These are phyloP conservation scores for Sordariomycetes sp. DNA, from an alignment of 2,329 filamentous ascomycete species.

Conservation along the genomic window DNA sequence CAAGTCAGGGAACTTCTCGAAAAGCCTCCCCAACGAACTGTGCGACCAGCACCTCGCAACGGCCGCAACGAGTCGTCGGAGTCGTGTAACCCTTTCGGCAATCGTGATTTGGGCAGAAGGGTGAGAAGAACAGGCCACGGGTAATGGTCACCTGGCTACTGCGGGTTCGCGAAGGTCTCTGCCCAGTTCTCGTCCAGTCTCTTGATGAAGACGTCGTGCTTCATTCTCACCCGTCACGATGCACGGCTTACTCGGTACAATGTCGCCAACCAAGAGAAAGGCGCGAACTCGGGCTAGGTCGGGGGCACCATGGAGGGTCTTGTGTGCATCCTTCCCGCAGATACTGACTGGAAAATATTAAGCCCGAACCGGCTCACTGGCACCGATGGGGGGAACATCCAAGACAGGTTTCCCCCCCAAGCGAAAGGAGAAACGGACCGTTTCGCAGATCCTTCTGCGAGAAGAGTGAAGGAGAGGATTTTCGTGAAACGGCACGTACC, in stretches of 20 bases:
- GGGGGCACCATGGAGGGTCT: too few relatives aligned
- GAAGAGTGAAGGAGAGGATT: background rate
- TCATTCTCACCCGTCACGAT: too few relatives aligned
- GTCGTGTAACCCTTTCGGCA: background rate
- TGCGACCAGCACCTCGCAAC: background rate
- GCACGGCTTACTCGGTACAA: background rate
- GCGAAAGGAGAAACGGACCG: background rate
- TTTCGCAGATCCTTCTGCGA: constrained; percentile 2
- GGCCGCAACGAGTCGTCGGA: background rate
- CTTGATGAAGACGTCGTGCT: too few relatives aligned
- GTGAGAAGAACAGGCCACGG: background rate
- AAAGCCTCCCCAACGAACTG: background rate
- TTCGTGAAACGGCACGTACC: background rate
- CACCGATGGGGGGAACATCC: background rate
- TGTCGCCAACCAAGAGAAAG: background rate
- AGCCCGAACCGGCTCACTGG: background rate
- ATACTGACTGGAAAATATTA: background rate
- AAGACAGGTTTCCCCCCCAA: background rate
- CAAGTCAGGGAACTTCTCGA: background rate
- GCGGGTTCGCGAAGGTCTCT: too few relatives aligned
- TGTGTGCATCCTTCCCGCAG: background rate
- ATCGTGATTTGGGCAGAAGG: background rate
- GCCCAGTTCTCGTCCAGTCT: too few relatives aligned
- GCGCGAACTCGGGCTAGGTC: background rate
- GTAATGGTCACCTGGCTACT: too few relatives aligned